These are phyloP conservation scores for Wallacemonas sp. DNA, from an alignment of 208 protist species.

Conservation along the genomic window DNA sequence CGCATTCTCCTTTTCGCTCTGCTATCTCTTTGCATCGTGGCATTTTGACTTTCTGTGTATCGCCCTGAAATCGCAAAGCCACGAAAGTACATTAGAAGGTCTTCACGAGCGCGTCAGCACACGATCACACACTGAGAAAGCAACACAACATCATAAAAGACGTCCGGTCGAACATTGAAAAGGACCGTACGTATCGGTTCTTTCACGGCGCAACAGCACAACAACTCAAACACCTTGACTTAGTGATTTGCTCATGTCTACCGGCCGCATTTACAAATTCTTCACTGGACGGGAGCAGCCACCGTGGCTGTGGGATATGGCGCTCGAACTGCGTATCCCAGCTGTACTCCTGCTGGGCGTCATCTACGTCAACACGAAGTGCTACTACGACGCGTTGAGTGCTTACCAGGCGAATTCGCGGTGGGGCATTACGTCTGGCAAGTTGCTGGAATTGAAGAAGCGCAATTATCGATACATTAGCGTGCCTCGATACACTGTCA, in stretches of 20 bases:
- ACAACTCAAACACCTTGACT: too few species aligned
- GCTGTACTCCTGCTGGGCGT: conserved; percentile 54
- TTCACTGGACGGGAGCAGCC: conserved; percentile 76
- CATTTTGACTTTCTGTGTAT: too few species aligned
- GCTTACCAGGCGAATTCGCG: conserved; percentile 65
- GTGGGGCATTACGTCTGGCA: conserved; percentile 74
- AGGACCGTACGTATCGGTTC: too few species aligned
- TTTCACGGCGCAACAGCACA: too few species aligned
- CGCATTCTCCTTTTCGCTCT: too few species aligned
- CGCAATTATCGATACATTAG: conserved; percentile 87
- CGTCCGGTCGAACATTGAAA: too few species aligned
- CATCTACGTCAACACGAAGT: conserved; percentile 77
- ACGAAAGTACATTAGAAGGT: too few species aligned
- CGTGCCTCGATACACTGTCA: conserved; percentile 79
- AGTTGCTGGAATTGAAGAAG: conserved; percentile 83
- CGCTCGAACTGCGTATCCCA: conserved; percentile 81
- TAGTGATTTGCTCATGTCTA: conserved; percentile 34
- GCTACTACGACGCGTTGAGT: conserved; percentile 75
- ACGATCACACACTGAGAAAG: too few species aligned
- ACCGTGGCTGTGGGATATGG: conserved; percentile 87
- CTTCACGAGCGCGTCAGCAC: too few species aligned
- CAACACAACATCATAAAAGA: too few species aligned
- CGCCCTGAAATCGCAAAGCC: too few species aligned
- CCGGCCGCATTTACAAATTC: conserved; percentile 66
- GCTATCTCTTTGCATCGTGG: too few species aligned